Evolutionary conservation across 2,329 filamentous ascomycete genomes (phyloP).

Genomic region (Sordariomycetes sp.): DNA sequence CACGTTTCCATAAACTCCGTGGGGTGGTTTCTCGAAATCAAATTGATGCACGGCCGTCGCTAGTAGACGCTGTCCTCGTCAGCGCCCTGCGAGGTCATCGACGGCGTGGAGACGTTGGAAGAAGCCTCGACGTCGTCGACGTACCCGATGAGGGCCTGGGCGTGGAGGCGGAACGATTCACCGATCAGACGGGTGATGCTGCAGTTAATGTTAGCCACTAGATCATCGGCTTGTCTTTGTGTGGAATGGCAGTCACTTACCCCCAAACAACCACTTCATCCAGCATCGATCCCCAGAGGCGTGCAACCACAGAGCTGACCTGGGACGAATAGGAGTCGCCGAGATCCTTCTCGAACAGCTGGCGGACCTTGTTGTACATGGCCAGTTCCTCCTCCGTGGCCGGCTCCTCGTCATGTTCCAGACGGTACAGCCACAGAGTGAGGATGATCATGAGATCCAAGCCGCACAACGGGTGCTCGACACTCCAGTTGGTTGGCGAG

Average conservation of each 20-base stretch:
- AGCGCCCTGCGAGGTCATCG: slow-evolving; percentile 60
- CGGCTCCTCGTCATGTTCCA: slow-evolving; percentile 96
- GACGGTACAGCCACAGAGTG: slow-evolving; percentile 94
- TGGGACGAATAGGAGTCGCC: slow-evolving; percentile 64
- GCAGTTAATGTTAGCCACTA: slow-evolving; percentile 10
- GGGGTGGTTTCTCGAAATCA: neutral
- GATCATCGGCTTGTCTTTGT: neutral
- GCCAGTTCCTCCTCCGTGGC: slow-evolving; percentile 71
- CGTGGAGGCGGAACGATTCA: slow-evolving; percentile 94
- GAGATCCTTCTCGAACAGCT: slow-evolving; percentile 82
- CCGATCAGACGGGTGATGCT: slow-evolving; percentile 94
- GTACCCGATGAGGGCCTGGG: slow-evolving; percentile 88
- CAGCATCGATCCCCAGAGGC: slow-evolving; percentile 95
- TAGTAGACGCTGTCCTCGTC: slow-evolving; percentile 66
- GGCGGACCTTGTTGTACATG: slow-evolving; percentile 90
- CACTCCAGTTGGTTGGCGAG: slow-evolving; percentile 96
- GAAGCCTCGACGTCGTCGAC: slow-evolving; percentile 71
- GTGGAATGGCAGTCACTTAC: slow-evolving; percentile 47
- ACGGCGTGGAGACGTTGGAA: slow-evolving; percentile 59
- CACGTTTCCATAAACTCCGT: neutral
- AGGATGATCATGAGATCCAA: slow-evolving; percentile 97
- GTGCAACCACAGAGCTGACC: slow-evolving; percentile 88
- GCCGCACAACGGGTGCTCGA: slow-evolving; percentile 92
- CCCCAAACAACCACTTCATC: slow-evolving; percentile 99
- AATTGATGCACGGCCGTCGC: slow-evolving; percentile 23